Conservation (phyloP, 1,284 basidiomycete genomes). For the Marasmius tenuissimus region DNA sequence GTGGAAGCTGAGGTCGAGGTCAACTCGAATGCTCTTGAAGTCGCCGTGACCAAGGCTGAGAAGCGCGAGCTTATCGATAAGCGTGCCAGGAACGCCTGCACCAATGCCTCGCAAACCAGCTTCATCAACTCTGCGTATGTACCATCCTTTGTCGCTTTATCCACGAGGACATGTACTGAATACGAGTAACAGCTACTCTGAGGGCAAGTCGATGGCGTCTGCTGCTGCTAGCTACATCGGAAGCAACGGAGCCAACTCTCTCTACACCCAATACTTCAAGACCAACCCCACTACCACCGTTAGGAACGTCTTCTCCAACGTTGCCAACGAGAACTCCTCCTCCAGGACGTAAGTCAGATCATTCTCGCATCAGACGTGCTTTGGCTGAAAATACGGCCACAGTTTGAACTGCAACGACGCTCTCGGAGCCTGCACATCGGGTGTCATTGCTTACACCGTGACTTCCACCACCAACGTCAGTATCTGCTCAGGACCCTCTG, state of each 20-base stretch:
- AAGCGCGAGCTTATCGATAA: constrained; percentile 29
- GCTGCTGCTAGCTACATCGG: constrained; percentile 16
- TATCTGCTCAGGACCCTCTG: background rate
- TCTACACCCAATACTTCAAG: constrained; percentile 19
- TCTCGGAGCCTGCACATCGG: constrained; percentile 14
- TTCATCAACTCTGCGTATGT: constrained; percentile 34
- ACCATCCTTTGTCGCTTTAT: background rate
- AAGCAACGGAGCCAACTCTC: constrained; percentile 14
- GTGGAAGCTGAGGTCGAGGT: constrained; percentile 24
- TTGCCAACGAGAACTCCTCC: constrained; percentile 18
- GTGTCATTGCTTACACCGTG: constrained; percentile 21
- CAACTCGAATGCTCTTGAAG: constrained; percentile 23
- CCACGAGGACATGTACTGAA: background rate
- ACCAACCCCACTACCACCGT: constrained; percentile 12
- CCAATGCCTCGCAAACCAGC: constrained; percentile 23
- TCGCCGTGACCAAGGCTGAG: constrained; percentile 30
- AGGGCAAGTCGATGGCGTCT: constrained; percentile 15
- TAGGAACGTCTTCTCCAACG: constrained; percentile 11
- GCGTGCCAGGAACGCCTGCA: constrained; percentile 33
- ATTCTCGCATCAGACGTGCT: background rate
- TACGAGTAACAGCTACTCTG: constrained; percentile 13
- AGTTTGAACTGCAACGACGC: constrained; percentile 19
- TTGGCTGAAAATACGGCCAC: background rate
- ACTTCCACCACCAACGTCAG: constrained; percentile 19
- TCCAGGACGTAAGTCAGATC: constrained; percentile 15